Conservation (phyloP, 176 grass and related monocot species). For the Pontederia paniculata region DNA sequence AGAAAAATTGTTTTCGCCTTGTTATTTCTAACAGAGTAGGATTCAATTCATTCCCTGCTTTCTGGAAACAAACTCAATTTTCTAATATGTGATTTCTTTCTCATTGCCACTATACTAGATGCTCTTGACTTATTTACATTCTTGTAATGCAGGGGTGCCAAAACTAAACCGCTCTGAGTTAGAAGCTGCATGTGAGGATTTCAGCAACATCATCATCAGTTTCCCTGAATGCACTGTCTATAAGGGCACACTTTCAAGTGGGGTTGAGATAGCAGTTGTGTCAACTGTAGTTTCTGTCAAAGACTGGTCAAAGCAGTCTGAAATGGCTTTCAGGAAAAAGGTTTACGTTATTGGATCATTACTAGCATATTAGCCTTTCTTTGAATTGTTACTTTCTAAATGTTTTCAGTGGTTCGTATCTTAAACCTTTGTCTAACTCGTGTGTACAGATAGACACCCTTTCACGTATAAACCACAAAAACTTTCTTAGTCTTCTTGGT, state of each 20-base stretch:
- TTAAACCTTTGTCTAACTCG: constrained; percentile 2
- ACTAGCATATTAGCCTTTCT: constrained; percentile 7
- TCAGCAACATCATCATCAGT: constrained; percentile 83
- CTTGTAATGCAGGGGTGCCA: constrained; percentile 42
- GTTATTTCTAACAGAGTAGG: background rate
- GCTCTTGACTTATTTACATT: background rate
- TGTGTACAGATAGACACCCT: constrained; percentile 71
- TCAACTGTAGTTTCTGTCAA: constrained; percentile 48
- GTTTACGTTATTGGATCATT: constrained; percentile 34
- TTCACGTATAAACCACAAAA: constrained; percentile 86
- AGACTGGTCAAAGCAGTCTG: constrained; percentile 65
- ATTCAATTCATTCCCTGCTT: background rate
- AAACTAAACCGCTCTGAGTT: constrained; percentile 66
- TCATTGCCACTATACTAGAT: background rate
- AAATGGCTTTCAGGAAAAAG: constrained; percentile 65
- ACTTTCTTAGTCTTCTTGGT: constrained; percentile 79
- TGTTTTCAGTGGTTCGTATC: background rate
- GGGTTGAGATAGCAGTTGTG: constrained; percentile 67
- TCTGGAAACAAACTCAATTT: too few species aligned
- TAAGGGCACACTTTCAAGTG: constrained; percentile 81
- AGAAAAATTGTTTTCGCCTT: too few species aligned
- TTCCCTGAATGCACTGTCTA: constrained; percentile 58
- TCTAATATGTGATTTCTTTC: too few species aligned
- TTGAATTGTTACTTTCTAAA: background rate
- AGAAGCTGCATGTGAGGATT: constrained; percentile 77